A percentile compares a stretch with the other conserved stretches of the same genome.
Conservation (phyloP, 2,329 filamentous ascomycete species). For the Diplodia sapinea region DNA sequence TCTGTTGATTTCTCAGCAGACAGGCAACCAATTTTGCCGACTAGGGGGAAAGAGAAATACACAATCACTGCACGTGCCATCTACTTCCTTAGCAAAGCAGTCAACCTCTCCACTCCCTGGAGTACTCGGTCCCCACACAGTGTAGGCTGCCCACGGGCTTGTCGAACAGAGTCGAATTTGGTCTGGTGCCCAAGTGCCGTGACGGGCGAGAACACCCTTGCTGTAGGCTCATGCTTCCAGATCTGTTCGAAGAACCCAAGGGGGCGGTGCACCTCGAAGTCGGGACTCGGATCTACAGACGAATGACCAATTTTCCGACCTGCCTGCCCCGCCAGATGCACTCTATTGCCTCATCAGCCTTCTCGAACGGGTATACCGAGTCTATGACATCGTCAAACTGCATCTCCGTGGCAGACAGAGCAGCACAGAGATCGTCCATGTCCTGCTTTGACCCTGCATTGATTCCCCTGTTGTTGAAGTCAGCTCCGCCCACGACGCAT, state of each 20-base stretch:
- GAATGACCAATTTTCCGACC: conserved; percentile 1
- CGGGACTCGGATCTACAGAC: not conserved
- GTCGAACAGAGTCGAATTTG: conserved; percentile 34
- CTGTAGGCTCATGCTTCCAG: conserved; percentile 36
- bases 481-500: not conserved
- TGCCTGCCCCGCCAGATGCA: not conserved
- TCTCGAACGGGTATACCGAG: not conserved
- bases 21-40: too few relatives aligned
- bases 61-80: too few relatives aligned
- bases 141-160: conserved; percentile 50
- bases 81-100: too few relatives aligned
- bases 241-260: conserved; percentile 39
- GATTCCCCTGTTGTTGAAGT: not conserved
- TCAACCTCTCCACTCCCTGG: conserved; percentile 59
- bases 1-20: too few relatives aligned
- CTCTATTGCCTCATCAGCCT: not conserved
- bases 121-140: conserved; percentile 63
- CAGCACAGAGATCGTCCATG: not conserved
- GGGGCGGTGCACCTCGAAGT: not conserved
- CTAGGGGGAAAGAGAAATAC: too few relatives aligned
- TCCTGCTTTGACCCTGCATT: conserved; percentile 18
- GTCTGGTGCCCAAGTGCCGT: conserved; percentile 30
- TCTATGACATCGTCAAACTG: conserved; percentile 4
- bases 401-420: not conserved
- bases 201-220: conserved; percentile 25